Conservation (phyloP, 805 yeast species). For the Kuraishia cidri region DNA sequence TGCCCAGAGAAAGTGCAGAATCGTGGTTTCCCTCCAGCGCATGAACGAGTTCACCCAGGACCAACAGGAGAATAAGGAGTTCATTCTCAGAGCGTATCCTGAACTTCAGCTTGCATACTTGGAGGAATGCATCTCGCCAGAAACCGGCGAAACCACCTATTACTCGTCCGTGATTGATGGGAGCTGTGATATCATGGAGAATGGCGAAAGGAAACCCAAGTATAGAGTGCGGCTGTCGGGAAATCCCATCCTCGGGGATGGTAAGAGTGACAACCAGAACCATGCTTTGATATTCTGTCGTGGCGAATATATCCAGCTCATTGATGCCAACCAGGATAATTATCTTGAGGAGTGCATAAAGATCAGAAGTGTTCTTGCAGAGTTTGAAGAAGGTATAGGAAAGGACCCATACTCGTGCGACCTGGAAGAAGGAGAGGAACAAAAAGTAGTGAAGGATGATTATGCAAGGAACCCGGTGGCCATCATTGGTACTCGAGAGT, state of each 20-base stretch:
- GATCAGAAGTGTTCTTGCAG: constrained; percentile 65
- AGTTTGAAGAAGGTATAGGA: constrained; percentile 49
- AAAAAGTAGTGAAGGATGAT: no score
- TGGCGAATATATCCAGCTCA: constrained; percentile 73
- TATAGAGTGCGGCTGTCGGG: constrained; percentile 64
- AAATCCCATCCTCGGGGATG: constrained; percentile 78
- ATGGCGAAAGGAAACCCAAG: constrained; percentile 53
- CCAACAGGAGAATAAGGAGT: constrained; percentile 50
- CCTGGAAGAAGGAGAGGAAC: no score
- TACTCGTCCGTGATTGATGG: constrained; percentile 70
- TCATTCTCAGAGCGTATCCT: constrained; percentile 56
- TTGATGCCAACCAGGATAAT: constrained; percentile 82
- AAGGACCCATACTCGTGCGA: constrained; percentile 17
- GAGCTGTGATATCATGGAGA: constrained; percentile 47
- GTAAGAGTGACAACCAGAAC: constrained; percentile 79
- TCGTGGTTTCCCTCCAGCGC: constrained; percentile 60
- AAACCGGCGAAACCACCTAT: constrained; percentile 32
- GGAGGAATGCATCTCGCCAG: constrained; percentile 40
- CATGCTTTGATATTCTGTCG: constrained; percentile 66
- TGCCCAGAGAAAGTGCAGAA: constrained; percentile 55
- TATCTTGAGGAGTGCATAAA: constrained; percentile 77
- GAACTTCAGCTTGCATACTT: constrained; percentile 57
- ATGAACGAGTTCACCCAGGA: constrained; percentile 42
- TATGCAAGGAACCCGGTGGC: constrained; percentile 53
- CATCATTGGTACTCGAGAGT: constrained; percentile 77